Conservation (phyloP, 331 rosid species). For the Rhamnella rubrinervis region DNA sequence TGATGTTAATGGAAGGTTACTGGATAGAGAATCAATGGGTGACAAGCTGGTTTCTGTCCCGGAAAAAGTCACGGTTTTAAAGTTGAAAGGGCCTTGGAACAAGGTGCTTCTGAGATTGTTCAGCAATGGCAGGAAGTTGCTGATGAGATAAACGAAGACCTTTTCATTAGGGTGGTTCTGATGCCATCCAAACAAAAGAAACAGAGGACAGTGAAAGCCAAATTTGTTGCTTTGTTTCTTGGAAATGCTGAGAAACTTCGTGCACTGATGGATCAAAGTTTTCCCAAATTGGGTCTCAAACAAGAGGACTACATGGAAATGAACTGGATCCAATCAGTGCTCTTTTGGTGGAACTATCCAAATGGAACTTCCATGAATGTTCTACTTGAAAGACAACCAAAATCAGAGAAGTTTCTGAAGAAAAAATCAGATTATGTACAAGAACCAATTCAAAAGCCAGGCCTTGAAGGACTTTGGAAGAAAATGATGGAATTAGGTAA, state of each 20-base stretch:
- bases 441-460: conserved; percentile 35
- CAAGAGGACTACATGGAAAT: conserved; percentile 24
- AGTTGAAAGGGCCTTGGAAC: conserved; percentile 45
- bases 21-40: conserved; percentile 53
- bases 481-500: conserved; percentile 53
- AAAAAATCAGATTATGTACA: conserved; percentile 63
- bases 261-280: conserved; percentile 26
- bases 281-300: conserved; percentile 42
- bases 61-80: conserved; percentile 43
- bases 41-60: conserved; percentile 48
- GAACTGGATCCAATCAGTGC: too few relatives aligned
- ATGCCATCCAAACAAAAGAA: conserved; percentile 32
- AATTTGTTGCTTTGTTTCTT: conserved; percentile 47
- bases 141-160: conserved; percentile 28
- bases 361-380: too few relatives aligned
- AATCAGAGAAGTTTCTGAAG: conserved; percentile 41
- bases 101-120: conserved; percentile 46
- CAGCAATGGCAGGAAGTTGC: conserved; percentile 49
- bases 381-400: too few relatives aligned
- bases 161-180: conserved; percentile 51
- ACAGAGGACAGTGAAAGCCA: conserved; percentile 37
- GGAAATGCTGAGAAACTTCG: conserved; percentile 35
- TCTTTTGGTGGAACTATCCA: too few relatives aligned
- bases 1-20: conserved; percentile 41
- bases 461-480: conserved; percentile 52